phyloP scores from a whole-genome alignment of 305 asterid genomes.

The Plantago lanceolata region DNA sequence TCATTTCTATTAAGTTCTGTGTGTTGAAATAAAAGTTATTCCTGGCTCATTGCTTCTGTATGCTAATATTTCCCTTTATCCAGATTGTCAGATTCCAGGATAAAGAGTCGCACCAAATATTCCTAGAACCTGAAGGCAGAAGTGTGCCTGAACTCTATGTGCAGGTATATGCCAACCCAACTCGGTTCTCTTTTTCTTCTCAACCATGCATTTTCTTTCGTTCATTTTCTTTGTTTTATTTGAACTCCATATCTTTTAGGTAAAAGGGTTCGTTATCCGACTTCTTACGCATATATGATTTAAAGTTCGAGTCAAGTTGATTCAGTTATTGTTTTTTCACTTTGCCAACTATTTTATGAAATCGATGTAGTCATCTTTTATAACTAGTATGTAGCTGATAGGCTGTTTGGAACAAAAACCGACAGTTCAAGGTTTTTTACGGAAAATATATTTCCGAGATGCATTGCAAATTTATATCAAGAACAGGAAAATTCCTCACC shows the following conservation, averaged over 20 bases:
- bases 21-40: conserved; percentile 15
- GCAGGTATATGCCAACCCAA: conserved; percentile 47
- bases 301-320: not conserved
- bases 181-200: not conserved
- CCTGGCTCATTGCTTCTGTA: conserved; percentile 7
- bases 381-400: too few relatives aligned
- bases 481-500: too few relatives aligned
- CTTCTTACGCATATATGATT: not conserved
- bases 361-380: not conserved
- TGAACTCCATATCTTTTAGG: not conserved
- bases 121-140: conserved; percentile 99
- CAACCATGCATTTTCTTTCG: too few relatives aligned
- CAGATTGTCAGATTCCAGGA: conserved; percentile 94
- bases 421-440: too few relatives aligned
- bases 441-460: too few relatives aligned
- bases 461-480: too few relatives aligned
- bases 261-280: not conserved
- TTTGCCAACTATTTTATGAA: too few relatives aligned
- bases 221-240: too few relatives aligned
- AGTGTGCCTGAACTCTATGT: conserved; percentile 95
- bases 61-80: conserved; percentile 24
- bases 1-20: conserved; percentile 16
- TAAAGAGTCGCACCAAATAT: conserved; percentile 96
- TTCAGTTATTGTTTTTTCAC: not conserved
- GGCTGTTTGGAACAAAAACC: too few relatives aligned